A percentile compares a stretch with the other conserved stretches of the same genome.
These are phyloP conservation scores for Solidago caesia DNA, from an alignment of 129 eudicot genomes.

Conservation along the genomic window DNA sequence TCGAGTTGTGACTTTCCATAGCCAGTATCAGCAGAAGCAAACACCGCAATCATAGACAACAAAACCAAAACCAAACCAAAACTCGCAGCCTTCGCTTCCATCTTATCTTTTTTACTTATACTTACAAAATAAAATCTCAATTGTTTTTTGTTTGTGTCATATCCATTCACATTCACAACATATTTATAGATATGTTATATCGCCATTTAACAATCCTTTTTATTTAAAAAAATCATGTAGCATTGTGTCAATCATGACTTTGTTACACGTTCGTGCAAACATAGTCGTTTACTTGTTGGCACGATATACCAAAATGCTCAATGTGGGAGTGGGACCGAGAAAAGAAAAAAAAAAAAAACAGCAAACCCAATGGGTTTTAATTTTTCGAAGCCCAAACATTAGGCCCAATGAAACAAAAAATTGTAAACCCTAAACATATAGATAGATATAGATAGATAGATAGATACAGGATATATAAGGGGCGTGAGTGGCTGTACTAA, in stretches of 20 bases:
- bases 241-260: constrained; percentile 7
- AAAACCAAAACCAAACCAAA: constrained; percentile 20
- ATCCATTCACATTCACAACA: background rate
- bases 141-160: constrained; percentile 22
- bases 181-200: constrained; percentile 20
- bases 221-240: background rate
- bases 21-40: constrained; percentile 23
- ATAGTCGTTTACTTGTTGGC: constrained; percentile 41
- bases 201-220: background rate
- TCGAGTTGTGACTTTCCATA: constrained; percentile 30
- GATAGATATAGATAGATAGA: too few species aligned
- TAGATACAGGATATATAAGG: constrained; percentile 2
- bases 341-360: too few species aligned
- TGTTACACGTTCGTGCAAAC: constrained; percentile 8
- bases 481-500: background rate
- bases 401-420: background rate
- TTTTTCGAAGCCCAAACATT: background rate
- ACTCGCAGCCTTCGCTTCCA: constrained; percentile 22
- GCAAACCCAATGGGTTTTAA: too few species aligned
- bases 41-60: constrained; percentile 7
- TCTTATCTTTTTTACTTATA: constrained; percentile 14
- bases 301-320: constrained; percentile 12
- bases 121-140: background rate
- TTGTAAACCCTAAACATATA: constrained; percentile 38
- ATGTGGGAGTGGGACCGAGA: too few species aligned